A percentile compares a stretch with the other conserved stretches of the same genome.
phyloP scores from a whole-genome alignment of 495 filamentous ascomycete species.

The Massariosphaeria phaeospora region DNA sequence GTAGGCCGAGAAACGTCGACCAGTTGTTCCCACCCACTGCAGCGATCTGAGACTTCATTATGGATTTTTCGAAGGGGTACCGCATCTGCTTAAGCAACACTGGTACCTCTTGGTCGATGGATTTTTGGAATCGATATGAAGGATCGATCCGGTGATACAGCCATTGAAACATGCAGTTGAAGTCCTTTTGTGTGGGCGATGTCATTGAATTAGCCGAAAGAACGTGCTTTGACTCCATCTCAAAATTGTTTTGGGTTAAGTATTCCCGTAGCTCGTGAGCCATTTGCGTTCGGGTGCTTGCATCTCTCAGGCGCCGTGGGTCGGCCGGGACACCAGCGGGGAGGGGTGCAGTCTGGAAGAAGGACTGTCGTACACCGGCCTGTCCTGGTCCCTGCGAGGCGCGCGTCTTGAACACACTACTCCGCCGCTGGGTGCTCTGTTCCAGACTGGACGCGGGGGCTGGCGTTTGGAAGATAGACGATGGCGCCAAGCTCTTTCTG shows the following conservation, averaged over 20 bases:
- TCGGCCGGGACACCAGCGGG: slow-evolving; percentile 76
- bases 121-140: slow-evolving; percentile 81
- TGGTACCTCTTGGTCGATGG: slow-evolving; percentile 89
- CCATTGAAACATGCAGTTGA: slow-evolving; percentile 95
- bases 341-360: slow-evolving; percentile 80
- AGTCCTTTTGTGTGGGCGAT: slow-evolving; percentile 97
- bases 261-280: slow-evolving; percentile 89
- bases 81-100: slow-evolving; percentile 84
- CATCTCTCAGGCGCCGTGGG: slow-evolving; percentile 80
- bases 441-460: slow-evolving; percentile 38
- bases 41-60: slow-evolving; percentile 89
- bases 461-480: slow-evolving; percentile 42
- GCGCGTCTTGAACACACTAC: slow-evolving; percentile 72
- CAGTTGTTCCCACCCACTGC: slow-evolving; percentile 95
- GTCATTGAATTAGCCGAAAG: slow-evolving; percentile 80
- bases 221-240: slow-evolving; percentile 93
- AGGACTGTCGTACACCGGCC: slow-evolving; percentile 61
- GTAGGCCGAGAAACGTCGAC: slow-evolving; percentile 83
- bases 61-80: slow-evolving; percentile 89
- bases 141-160: slow-evolving; percentile 93
- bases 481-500: slow-evolving; percentile 67
- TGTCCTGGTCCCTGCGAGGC: slow-evolving; percentile 57
- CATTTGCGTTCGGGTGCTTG: slow-evolving; percentile 70
- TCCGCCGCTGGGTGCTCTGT: slow-evolving; percentile 63
- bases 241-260: slow-evolving; percentile 82